phyloP scores from a whole-genome alignment of 441 rosid species.

The Flueggea neowawraea region DNA sequence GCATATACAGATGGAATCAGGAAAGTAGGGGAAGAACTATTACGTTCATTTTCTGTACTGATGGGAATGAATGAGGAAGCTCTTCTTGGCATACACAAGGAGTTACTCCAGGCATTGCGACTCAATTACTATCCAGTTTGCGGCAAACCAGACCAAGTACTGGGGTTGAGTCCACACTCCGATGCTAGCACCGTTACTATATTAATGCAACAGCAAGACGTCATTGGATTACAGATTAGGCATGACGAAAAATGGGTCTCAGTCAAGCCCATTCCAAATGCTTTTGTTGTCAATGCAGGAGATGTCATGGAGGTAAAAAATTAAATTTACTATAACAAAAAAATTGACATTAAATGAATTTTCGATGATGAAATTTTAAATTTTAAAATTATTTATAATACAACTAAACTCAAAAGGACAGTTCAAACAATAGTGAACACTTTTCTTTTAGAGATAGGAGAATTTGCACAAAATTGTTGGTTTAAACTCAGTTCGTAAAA shows the following conservation, averaged over 20 bases:
- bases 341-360: too few relatives aligned
- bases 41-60: slow-evolving; percentile 15
- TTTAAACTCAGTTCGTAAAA: too few relatives aligned
- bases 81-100: slow-evolving; percentile 17
- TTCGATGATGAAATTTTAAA: too few relatives aligned
- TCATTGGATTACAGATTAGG: slow-evolving; percentile 37
- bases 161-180: slow-evolving; percentile 39
- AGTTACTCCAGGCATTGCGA: slow-evolving; percentile 32
- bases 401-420: too few relatives aligned
- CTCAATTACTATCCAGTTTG: slow-evolving; percentile 45
- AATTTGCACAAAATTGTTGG: too few relatives aligned
- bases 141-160: slow-evolving; percentile 35
- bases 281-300: slow-evolving; percentile 34
- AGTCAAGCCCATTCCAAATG: slow-evolving; percentile 28
- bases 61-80: slow-evolving; percentile 22
- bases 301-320: slow-evolving; percentile 35
- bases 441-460: too few relatives aligned
- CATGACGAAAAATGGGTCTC: slow-evolving; percentile 37
- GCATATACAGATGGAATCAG: background rate
- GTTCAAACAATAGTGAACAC: too few relatives aligned
- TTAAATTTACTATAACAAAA: too few relatives aligned
- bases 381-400: too few relatives aligned
- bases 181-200: slow-evolving; percentile 41
- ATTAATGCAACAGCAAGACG: slow-evolving; percentile 32
- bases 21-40: slow-evolving; percentile 12